Base-by-base conservation (phyloP, 2,329 filamentous ascomycete genomes). In the Alternaria incomplexa region DNA sequence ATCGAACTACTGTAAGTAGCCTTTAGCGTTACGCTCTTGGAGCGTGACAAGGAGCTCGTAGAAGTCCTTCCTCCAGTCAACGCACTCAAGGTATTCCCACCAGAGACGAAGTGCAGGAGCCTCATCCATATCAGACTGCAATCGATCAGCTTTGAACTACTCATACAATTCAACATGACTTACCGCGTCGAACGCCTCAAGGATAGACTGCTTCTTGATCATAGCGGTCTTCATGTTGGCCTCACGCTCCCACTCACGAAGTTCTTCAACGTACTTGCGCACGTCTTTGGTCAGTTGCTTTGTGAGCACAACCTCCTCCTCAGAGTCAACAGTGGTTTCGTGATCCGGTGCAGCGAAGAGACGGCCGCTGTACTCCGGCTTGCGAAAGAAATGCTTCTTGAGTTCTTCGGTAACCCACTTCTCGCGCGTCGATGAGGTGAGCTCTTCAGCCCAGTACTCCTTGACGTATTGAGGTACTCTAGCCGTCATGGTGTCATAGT, bases 61-160 rank as follows among this genome's bases (percentile, higher is more conserved):
- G 72, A 84, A 82, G 3, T 74, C 75, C 11, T 64, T 56, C 50
- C 82, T 80, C 71, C 78, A 85, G 13, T 73, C 72, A 4, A 80
- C 73, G 60, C 82, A 84, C 69, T 83, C 66, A 26, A 85, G 73
- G 54, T 84, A 85, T 71, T 85, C 82, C 80, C 81, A 83, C 79
- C 79, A 83, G 23, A 84, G 76, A 17, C 83, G 75, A 9, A 85
- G 71, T 6, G 81, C 82, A 1, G 79, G 78, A 11, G 77, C 74
- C 6, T 77, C 70, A 40, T 79, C 81, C 1, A 75, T 72, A 70
- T 84, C 82, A 36, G 79, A 75, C 69, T 78, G 36, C 32, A 13
- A 12, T 36, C 4, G 36, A 53, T 64, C 47, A 68, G 62, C 45
- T 50, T 22, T 3, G 25, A 25, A 5, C 9, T 43, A 11, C 17